phyloP scores from a whole-genome alignment of 495 filamentous ascomycete species.

The Podospora appendiculata region DNA sequence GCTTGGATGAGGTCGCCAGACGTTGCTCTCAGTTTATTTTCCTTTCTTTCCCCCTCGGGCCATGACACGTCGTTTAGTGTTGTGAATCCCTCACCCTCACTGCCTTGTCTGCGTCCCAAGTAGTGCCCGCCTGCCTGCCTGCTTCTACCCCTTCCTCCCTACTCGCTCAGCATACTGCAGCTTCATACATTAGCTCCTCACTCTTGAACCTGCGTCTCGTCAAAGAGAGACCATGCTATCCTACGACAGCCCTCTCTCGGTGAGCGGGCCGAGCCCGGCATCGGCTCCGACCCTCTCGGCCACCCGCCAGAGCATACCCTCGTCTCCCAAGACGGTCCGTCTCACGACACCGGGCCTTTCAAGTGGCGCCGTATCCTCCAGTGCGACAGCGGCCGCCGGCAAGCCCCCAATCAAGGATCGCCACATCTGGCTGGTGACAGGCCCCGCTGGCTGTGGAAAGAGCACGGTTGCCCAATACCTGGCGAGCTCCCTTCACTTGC shows the following conservation, averaged over 20 bases:
- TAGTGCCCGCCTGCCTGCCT: slow-evolving; percentile 1
- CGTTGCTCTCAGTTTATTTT: background rate
- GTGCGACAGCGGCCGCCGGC: slow-evolving; percentile 19
- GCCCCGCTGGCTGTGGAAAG: slow-evolving; percentile 94
- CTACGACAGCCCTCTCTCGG: slow-evolving; percentile 29
- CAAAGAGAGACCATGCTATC: slow-evolving; percentile 28
- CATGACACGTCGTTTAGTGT: slow-evolving; percentile 6
- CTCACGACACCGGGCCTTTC: slow-evolving; percentile 19
- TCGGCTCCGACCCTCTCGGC: slow-evolving; percentile 24
- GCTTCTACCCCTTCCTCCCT: background rate
- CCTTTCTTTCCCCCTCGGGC: background rate
- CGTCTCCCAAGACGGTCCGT: slow-evolving; percentile 26
- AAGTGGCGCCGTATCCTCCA: slow-evolving; percentile 15
- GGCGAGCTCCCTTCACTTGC: slow-evolving; percentile 59
- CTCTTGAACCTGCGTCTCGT: background rate
- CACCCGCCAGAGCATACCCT: slow-evolving; percentile 22
- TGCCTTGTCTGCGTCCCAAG: slow-evolving; percentile 1
- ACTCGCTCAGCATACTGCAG: slow-evolving; percentile 9
- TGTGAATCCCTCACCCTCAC: slow-evolving; percentile 5
- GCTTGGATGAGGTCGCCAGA: slow-evolving; percentile 8
- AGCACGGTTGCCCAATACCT: slow-evolving; percentile 82
- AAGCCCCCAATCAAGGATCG: slow-evolving; percentile 38
- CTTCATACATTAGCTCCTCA: background rate
- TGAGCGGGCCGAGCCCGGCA: slow-evolving; percentile 26
- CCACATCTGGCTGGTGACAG: slow-evolving; percentile 97